phyloP scores from a whole-genome alignment of 257 asterid genomes.

The Ehretia macrophylla region DNA sequence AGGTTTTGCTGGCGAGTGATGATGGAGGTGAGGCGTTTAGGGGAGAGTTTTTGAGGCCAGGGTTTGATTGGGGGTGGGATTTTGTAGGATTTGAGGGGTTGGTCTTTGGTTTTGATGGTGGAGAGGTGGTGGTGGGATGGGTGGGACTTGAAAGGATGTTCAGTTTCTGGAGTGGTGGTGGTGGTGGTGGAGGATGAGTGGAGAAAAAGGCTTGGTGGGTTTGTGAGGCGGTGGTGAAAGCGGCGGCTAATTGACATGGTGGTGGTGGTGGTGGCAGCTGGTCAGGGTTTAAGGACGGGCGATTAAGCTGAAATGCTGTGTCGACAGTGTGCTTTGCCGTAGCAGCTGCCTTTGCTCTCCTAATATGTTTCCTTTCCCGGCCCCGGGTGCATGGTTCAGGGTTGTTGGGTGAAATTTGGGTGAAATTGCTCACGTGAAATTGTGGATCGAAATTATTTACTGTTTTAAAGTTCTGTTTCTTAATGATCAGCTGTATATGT shows the following conservation, averaged over 20 bases:
- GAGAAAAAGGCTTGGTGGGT: neutral
- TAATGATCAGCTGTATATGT: too few species aligned
- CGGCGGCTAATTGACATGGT: neutral
- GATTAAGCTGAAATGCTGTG: too few species aligned
- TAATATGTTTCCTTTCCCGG: too few species aligned
- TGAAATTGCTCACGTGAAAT: too few species aligned
- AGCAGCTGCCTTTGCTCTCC: too few species aligned
- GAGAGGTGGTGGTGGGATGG: constrained; percentile 30
- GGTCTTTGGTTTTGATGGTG: constrained; percentile 46
- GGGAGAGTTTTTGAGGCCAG: constrained; percentile 74
- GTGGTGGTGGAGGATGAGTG: neutral
- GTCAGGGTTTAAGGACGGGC: too few species aligned
- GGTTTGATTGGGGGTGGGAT: constrained; percentile 89
- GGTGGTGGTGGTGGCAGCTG: neutral
- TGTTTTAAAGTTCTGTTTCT: too few species aligned
- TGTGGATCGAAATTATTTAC: too few species aligned
- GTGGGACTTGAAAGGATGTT: neutral
- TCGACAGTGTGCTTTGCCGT: too few species aligned
- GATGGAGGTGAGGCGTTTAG: constrained; percentile 55
- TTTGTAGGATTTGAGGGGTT: constrained; percentile 55
- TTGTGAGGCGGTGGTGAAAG: neutral
- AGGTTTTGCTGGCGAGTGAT: constrained; percentile 60
- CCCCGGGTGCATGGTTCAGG: too few species aligned
- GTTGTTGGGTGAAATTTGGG: too few species aligned
- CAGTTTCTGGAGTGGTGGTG: neutral